Conservation (phyloP, 768 basidiomycete species). For the Mycena indigotica region DNA sequence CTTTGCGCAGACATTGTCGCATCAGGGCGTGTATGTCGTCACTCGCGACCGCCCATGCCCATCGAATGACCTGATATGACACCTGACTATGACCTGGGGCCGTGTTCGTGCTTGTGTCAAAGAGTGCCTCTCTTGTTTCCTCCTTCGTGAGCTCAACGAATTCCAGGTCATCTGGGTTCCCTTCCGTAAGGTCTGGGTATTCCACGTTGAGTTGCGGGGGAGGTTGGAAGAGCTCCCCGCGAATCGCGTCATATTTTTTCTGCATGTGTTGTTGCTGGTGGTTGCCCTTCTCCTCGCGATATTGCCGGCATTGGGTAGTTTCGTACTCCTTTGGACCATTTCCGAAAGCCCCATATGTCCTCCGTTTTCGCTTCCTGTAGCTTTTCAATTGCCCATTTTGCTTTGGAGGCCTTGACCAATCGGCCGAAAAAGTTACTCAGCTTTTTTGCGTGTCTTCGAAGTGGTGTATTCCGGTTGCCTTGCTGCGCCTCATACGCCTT, state of each 20-base stretch:
- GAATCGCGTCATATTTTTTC: slow-evolving; percentile 25
- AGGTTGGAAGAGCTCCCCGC: slow-evolving; percentile 25
- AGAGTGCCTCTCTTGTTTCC: slow-evolving; percentile 25
- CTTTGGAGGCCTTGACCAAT: background rate
- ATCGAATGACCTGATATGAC: slow-evolving; percentile 24
- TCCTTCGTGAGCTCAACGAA: slow-evolving; percentile 18
- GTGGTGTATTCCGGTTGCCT: background rate
- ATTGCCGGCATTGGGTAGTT: slow-evolving; percentile 31
- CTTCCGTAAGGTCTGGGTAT: slow-evolving; percentile 5
- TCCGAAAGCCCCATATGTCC: slow-evolving; percentile 9
- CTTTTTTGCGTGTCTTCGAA: background rate
- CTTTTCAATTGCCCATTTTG: slow-evolving; percentile 2
- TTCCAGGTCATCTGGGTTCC: slow-evolving; percentile 12
- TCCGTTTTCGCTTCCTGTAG: background rate
- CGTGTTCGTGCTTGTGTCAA: slow-evolving; percentile 17
- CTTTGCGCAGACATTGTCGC: slow-evolving; percentile 21
- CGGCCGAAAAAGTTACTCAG: background rate
- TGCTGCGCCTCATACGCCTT: background rate
- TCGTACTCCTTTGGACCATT: slow-evolving; percentile 3
- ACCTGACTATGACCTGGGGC: slow-evolving; percentile 28
- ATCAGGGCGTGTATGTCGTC: slow-evolving; percentile 8
- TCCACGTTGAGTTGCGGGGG: slow-evolving; percentile 7
- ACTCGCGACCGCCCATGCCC: slow-evolving; percentile 22
- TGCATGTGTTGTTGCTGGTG: slow-evolving; percentile 20
- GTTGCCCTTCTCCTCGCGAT: background rate